Evolutionary conservation across 768 basidiomycete genomes (phyloP).

Genomic region (Amanita pseudoporphyria): DNA sequence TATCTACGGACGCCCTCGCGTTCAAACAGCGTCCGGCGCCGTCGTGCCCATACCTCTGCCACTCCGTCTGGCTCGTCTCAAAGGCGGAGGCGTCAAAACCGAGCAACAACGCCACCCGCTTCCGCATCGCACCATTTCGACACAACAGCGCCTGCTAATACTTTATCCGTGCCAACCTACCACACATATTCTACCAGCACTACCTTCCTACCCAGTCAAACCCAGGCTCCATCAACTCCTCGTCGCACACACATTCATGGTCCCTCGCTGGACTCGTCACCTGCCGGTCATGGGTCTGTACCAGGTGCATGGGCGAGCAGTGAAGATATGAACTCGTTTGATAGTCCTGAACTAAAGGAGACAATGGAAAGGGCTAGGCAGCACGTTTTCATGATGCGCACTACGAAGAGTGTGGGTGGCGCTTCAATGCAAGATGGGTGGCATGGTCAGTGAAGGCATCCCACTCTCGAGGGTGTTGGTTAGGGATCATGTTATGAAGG

Average conservation of each 20-base stretch:
- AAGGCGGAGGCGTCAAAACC: not conserved
- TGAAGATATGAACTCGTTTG: constrained; percentile 43
- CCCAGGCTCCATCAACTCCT: constrained; percentile 8
- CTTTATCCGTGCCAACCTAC: not conserved
- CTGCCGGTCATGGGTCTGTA: constrained; percentile 13
- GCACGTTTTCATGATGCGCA: constrained; percentile 1
- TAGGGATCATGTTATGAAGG: too few relatives aligned
- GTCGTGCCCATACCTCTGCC: not conserved
- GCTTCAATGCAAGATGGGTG: too few relatives aligned
- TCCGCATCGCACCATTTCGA: not conserved
- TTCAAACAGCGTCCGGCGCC: not conserved
- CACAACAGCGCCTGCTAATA: not conserved
- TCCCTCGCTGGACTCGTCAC: constrained; percentile 5
- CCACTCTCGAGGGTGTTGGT: too few relatives aligned
- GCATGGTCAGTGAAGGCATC: too few relatives aligned
- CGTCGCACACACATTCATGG: constrained; percentile 6
- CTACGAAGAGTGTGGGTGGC: not conserved
- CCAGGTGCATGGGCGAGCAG: constrained; percentile 6
- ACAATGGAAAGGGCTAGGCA: constrained; percentile 59
- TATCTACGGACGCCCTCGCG: not conserved
- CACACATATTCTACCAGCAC: constrained; percentile 1
- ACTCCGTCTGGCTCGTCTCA: not conserved
- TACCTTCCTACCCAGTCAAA: constrained; percentile 6
- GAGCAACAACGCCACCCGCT: not conserved
- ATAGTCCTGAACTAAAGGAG: constrained; percentile 59